phyloP scores from a whole-genome alignment of 805 yeast genomes.

The Brettanomyces anomalus region DNA sequence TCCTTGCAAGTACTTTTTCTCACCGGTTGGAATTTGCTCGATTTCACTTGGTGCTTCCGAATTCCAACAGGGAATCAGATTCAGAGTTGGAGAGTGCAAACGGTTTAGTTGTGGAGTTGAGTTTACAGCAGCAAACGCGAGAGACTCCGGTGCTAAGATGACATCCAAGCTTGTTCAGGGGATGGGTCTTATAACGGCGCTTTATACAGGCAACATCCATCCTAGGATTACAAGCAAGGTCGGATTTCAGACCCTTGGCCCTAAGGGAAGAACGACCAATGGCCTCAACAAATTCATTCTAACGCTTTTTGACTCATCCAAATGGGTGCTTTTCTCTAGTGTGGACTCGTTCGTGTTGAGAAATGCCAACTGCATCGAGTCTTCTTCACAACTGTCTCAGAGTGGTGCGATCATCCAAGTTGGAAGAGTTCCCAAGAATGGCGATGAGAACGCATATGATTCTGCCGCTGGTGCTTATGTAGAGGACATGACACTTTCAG shows the following conservation, averaged over 20 bases:
- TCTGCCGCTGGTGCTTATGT: conserved; percentile 63
- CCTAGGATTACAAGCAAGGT: conserved; percentile 54
- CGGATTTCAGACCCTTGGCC: conserved; percentile 48
- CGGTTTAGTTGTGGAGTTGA: conserved; percentile 25
- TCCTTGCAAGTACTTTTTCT: conserved; percentile 44
- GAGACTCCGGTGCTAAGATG: conserved; percentile 19
- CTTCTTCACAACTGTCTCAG: conserved; percentile 26
- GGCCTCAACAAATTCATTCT: conserved; percentile 46
- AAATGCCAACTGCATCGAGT: conserved; percentile 25
- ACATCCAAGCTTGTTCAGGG: conserved; percentile 66
- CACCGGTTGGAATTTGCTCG: conserved; percentile 61
- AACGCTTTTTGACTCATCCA: conserved; percentile 42
- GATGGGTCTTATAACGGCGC: conserved; percentile 67
- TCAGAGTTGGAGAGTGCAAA: conserved; percentile 24
- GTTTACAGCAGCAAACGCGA: conserved; percentile 22
- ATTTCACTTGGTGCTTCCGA: conserved; percentile 41
- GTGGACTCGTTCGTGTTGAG: conserved; percentile 9
- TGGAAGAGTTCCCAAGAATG: conserved; percentile 31
- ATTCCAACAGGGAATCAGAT: conserved; percentile 21
- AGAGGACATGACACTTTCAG: conserved; percentile 33
- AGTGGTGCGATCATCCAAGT: conserved; percentile 39
- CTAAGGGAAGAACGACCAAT: conserved; percentile 27
- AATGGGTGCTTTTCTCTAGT: conserved; percentile 55
- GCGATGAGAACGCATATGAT: conserved; percentile 39
- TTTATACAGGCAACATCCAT: conserved; percentile 38